Conservation (phyloP, 2,329 filamentous ascomycete species). For the Penicillium sumatraense region DNA sequence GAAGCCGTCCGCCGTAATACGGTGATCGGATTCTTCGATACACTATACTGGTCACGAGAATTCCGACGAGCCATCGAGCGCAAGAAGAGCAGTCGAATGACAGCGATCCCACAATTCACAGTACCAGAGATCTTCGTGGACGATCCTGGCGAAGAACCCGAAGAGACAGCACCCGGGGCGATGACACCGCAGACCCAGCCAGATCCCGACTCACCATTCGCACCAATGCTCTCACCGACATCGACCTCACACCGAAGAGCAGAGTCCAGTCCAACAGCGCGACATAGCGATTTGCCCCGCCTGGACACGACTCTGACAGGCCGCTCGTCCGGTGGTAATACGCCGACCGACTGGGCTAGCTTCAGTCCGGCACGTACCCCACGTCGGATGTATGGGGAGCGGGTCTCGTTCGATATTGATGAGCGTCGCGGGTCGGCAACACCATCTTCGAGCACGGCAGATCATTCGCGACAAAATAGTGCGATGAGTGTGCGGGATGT, state of each 20-base stretch:
- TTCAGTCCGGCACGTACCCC: slow-evolving; percentile 56
- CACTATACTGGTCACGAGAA: slow-evolving; percentile 79
- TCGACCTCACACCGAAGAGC: slow-evolving; percentile 29
- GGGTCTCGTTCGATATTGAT: slow-evolving; percentile 36
- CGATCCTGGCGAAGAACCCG: slow-evolving; percentile 60
- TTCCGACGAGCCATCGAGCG: slow-evolving; percentile 77
- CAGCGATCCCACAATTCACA: slow-evolving; percentile 74
- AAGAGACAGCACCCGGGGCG: slow-evolving; percentile 18
- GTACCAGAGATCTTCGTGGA: slow-evolving; percentile 92
- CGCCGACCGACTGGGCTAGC: slow-evolving; percentile 54
- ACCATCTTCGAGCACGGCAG: slow-evolving; percentile 13
- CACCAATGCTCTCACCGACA: slow-evolving; percentile 40
- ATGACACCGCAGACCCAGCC: slow-evolving; percentile 29
- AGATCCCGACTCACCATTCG: slow-evolving; percentile 20
- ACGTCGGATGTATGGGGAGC: slow-evolving; percentile 34
- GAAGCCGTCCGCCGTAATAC: slow-evolving; percentile 89
- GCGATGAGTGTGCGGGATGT: slow-evolving; percentile 76
- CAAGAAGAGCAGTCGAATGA: slow-evolving; percentile 77
- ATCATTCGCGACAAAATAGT: slow-evolving; percentile 66
- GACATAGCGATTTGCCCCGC: slow-evolving; percentile 52
- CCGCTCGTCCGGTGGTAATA: slow-evolving; percentile 40
- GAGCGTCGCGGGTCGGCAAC: slow-evolving; percentile 21
- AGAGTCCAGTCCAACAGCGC: slow-evolving; percentile 32
- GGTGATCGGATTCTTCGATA: slow-evolving; percentile 95
- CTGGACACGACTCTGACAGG: slow-evolving; percentile 47